Base-by-base conservation (phyloP, 2,329 filamentous ascomycete genomes). In the Fusarium nanum region DNA sequence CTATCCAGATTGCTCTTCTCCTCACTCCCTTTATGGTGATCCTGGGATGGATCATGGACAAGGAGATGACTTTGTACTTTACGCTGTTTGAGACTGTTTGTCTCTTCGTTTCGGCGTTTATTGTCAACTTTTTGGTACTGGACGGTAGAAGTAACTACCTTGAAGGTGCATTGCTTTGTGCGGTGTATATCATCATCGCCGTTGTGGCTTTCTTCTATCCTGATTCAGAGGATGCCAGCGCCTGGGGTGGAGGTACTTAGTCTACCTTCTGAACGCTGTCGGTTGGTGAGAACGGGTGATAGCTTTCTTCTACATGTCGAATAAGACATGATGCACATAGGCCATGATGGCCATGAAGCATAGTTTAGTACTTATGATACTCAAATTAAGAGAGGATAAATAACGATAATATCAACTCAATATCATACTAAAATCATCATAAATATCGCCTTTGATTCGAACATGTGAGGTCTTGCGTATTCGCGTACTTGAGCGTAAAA, bases 51-150 rank as follows among this genome's bases (percentile, higher is more conserved):
- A 86, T 85, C 64, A 86, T 92, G 78, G 81, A 85, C 65, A 87
- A 86, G 64, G 84, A 89, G n/a, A 92, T 93, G 89, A 87, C 91
- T 28, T 85, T 97, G 34, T 94, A 95, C 82, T 97, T 97, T 79
- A 93, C 93, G 64, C 86, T 93, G 50, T 97, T 97, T 80, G 93
- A 97, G 85, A 97, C 93, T 0, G 92, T 96, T 23, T 93, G 91
- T 60, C 87, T 97, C 75, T 97, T 97, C 79, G 89, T 95, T 54
- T 92, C 89, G 54, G 90, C 93, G 10, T 90, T 97, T 70, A 93
- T 97, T 68, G 92, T 95, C 80, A 96, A 95, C 81, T 97, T 96
- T 77, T 82, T 97, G 64, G 93, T 97, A 50, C 83, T 95, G 65
- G 93, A 97, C 75, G 93, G 93, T 13, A 87, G 93, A 78, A 93